These are phyloP conservation scores for Microstegium vimineum DNA, from an alignment of 176 grass and related monocot genomes.

Conservation along the genomic window DNA sequence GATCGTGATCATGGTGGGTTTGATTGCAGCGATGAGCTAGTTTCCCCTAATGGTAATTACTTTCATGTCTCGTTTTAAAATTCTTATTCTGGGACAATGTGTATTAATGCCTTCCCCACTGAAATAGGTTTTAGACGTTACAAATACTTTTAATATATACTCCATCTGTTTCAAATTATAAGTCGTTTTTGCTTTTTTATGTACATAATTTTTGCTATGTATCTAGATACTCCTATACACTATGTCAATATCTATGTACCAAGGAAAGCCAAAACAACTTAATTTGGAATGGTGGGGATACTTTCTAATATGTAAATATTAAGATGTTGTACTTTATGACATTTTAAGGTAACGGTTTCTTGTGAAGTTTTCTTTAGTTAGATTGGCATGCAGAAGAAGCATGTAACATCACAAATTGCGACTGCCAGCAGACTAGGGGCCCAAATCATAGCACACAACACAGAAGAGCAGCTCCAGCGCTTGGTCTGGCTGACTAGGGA, in stretches of 20 bases:
- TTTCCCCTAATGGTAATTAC: conserved; percentile 74
- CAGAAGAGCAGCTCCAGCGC: not conserved
- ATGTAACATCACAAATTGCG: not conserved
- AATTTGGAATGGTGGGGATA: not conserved
- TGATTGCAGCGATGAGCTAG: conserved; percentile 85
- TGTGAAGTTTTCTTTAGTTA: not conserved
- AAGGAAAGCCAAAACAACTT: not conserved
- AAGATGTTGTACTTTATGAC: not conserved
- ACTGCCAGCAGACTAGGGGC: not conserved
- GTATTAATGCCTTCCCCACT: not conserved
- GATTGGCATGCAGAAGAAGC: not conserved
- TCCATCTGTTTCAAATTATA: not conserved
- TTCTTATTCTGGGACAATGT: not conserved
- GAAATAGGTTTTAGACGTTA: not conserved
- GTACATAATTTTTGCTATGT: not conserved
- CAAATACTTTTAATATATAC: not conserved
- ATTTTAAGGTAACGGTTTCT: not conserved
- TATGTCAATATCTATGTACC: not conserved
- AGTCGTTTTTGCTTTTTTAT: not conserved
- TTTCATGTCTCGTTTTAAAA: conserved; percentile 22
- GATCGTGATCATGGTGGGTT: conserved; percentile 98
- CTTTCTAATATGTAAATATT: not conserved
- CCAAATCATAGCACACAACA: not conserved
- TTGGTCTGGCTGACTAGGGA: not conserved
- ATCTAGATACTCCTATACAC: not conserved